Conservation (phyloP, 352 stramenopile species). For the Discostella stelligera region DNA sequence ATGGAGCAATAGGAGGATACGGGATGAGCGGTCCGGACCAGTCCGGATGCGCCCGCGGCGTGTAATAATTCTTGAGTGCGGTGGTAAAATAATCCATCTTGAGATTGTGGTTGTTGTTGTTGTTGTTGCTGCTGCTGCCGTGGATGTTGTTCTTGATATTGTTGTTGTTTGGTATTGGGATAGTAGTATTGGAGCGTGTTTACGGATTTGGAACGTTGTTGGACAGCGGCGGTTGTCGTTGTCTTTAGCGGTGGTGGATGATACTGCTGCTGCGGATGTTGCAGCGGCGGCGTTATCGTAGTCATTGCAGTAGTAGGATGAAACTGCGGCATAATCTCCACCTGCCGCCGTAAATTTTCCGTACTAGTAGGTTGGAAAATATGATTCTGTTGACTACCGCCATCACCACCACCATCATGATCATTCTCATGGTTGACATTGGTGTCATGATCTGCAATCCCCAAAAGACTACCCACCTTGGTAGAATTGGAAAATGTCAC, state of each 20-base stretch:
- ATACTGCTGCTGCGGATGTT: too few relatives aligned
- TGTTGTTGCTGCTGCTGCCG: not conserved
- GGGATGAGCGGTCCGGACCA: not conserved
- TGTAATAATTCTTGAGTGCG: not conserved
- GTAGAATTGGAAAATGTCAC: constrained; percentile 11
- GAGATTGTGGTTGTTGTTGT: too few relatives aligned
- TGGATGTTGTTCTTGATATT: not conserved
- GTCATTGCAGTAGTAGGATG: not conserved
- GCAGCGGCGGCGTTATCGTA: too few relatives aligned
- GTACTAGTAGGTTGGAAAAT: not conserved
- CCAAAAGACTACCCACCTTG: constrained; percentile 4
- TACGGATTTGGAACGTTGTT: constrained; percentile 22
- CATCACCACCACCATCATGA: too few relatives aligned
- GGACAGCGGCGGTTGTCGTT: not conserved
- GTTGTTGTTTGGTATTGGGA: not conserved
- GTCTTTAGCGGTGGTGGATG: not conserved
- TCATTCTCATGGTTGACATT: not conserved
- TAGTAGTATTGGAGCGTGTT: constrained; percentile 28
- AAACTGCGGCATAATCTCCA: not conserved
- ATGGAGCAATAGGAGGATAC: not conserved
- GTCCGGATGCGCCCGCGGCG: not conserved
- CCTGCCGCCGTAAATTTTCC: not conserved
- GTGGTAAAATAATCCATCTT: not conserved
- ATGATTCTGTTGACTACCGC: not conserved
- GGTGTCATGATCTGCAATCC: not conserved